A percentile compares a stretch with the other conserved stretches of the same genome.
Conservation (phyloP, 31 red algal species). For the Odonthalia washingtoniensis region DNA sequence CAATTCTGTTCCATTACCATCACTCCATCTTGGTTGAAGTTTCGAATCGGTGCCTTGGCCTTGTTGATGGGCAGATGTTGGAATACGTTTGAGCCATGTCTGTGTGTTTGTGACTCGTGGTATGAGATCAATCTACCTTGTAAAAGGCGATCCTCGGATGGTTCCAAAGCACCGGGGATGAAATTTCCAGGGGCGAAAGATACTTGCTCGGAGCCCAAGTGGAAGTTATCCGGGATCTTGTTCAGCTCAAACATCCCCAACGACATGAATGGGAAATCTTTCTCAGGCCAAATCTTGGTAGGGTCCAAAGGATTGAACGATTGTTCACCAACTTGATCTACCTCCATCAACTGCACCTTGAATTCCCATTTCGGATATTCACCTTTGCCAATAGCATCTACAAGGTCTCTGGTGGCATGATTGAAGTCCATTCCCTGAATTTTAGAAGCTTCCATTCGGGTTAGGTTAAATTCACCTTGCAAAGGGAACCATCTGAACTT, state of each 20-base stretch:
- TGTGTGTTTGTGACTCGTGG: slow-evolving; percentile 81
- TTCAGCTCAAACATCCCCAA: slow-evolving; percentile 76
- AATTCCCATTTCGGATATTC: slow-evolving; percentile 74
- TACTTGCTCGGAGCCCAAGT: slow-evolving; percentile 76
- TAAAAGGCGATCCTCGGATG: slow-evolving; percentile 85
- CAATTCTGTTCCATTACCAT: slow-evolving; percentile 69
- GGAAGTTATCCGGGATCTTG: slow-evolving; percentile 70
- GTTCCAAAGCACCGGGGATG: slow-evolving; percentile 76
- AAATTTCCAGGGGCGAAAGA: slow-evolving; percentile 91
- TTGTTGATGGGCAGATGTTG: slow-evolving; percentile 80
- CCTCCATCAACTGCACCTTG: slow-evolving; percentile 69
- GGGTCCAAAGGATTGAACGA: slow-evolving; percentile 83
- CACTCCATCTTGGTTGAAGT: slow-evolving; percentile 84
- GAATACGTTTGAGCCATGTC: slow-evolving; percentile 83
- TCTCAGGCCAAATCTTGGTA: slow-evolving; percentile 85
- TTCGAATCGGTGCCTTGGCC: slow-evolving; percentile 41
- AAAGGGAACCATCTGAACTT: slow-evolving; percentile 85
- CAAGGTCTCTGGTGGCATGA: slow-evolving; percentile 82
- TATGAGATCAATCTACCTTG: slow-evolving; percentile 88
- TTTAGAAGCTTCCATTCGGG: slow-evolving; percentile 56
- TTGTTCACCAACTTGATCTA: slow-evolving; percentile 22
- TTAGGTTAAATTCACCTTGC: slow-evolving; percentile 71
- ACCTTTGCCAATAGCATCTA: slow-evolving; percentile 53
- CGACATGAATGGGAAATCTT: slow-evolving; percentile 64
- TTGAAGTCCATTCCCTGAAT: slow-evolving; percentile 65